A percentile compares a stretch with the other conserved stretches of the same genome.
These are phyloP conservation scores for Pseudogymnoascus sp. DNA, from an alignment of 2,329 filamentous ascomycete species.

Conservation along the genomic window DNA sequence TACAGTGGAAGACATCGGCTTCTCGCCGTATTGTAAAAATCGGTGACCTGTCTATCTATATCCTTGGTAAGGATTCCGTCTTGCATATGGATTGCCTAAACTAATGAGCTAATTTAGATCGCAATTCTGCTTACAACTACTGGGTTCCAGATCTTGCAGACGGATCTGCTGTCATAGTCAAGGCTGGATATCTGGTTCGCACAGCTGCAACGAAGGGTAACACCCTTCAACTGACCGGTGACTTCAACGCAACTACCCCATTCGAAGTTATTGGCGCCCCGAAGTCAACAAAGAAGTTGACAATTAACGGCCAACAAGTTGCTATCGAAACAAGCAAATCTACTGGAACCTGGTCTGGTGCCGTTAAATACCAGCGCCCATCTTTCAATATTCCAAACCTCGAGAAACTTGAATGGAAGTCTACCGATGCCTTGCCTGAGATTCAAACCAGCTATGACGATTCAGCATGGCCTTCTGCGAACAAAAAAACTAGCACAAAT, in stretches of 20 bases:
- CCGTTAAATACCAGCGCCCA: constrained; percentile 39
- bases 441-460: constrained; percentile 54
- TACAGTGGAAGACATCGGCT: constrained; percentile 44
- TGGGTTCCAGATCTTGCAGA: constrained; percentile 49
- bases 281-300: constrained; percentile 51
- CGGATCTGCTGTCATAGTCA: constrained; percentile 40
- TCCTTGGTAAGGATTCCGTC: constrained; percentile 19
- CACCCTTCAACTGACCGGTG: constrained; percentile 53
- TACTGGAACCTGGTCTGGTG: constrained; percentile 40
- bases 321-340: constrained; percentile 26
- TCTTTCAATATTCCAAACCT: constrained; percentile 47
- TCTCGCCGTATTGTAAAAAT: constrained; percentile 41
- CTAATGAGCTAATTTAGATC: constrained; percentile 36
- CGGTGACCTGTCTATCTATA: constrained; percentile 18
- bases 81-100: constrained; percentile 28
- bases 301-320: constrained; percentile 28
- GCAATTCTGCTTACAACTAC: constrained; percentile 58
- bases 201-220: constrained; percentile 44
- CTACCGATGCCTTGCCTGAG: constrained; percentile 62
- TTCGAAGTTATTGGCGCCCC: constrained; percentile 59
- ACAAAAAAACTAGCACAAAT: constrained; percentile 10
- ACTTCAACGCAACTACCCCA: constrained; percentile 58
- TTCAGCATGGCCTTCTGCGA: constrained; percentile 52
- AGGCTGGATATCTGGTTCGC: constrained; percentile 54
- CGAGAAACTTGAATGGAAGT: constrained; percentile 52